Conservation (phyloP, 352 stramenopile genomes). For the Pseudoperonospora humuli region DNA sequence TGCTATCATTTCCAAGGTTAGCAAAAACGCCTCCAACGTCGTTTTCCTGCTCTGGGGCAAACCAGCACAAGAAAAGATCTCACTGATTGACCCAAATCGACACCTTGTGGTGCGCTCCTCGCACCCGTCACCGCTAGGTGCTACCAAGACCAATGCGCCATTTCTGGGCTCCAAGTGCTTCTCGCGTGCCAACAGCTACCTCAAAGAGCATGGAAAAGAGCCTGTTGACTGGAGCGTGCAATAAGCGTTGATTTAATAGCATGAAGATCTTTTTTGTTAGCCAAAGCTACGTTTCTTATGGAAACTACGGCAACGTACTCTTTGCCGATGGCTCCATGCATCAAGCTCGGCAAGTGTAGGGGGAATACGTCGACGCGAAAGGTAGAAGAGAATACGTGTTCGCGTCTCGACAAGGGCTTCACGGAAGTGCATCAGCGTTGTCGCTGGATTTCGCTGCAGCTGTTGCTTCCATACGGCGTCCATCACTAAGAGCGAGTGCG, state of each 20-base stretch:
- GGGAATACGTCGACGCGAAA: slow-evolving; percentile 34
- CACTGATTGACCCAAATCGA: slow-evolving; percentile 66
- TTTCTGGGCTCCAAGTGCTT: slow-evolving; percentile 95
- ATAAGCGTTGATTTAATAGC: slow-evolving; percentile 12
- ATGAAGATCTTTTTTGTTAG: slow-evolving; percentile 12
- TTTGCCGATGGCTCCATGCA: slow-evolving; percentile 37
- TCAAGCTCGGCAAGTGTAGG: slow-evolving; percentile 42
- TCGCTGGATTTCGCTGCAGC: slow-evolving; percentile 36
- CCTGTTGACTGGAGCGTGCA: slow-evolving; percentile 80
- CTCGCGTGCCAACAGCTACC: slow-evolving; percentile 74
- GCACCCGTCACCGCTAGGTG: slow-evolving; percentile 92
- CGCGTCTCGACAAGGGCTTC: slow-evolving; percentile 49
- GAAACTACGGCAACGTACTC: slow-evolving; percentile 20
- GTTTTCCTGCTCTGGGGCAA: slow-evolving; percentile 99
- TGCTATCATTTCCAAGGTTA: slow-evolving; percentile 86
- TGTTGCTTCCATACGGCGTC: slow-evolving; percentile 54
- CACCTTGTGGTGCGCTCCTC: slow-evolving; percentile 85
- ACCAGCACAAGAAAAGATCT: slow-evolving; percentile 84
- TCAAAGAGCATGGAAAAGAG: slow-evolving; percentile 66
- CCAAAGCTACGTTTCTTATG: slow-evolving; percentile 12
- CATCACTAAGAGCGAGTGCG: slow-evolving; percentile 50
- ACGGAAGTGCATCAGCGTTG: slow-evolving; percentile 55
- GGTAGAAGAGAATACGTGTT: slow-evolving; percentile 38
- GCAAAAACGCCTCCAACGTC: slow-evolving; percentile 69
- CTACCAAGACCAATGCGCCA: slow-evolving; percentile 92